A percentile compares a stretch with the other conserved stretches of the same genome.
Conservation (phyloP, 2,329 filamentous ascomycete species). For the Exophiala calicioides region DNA sequence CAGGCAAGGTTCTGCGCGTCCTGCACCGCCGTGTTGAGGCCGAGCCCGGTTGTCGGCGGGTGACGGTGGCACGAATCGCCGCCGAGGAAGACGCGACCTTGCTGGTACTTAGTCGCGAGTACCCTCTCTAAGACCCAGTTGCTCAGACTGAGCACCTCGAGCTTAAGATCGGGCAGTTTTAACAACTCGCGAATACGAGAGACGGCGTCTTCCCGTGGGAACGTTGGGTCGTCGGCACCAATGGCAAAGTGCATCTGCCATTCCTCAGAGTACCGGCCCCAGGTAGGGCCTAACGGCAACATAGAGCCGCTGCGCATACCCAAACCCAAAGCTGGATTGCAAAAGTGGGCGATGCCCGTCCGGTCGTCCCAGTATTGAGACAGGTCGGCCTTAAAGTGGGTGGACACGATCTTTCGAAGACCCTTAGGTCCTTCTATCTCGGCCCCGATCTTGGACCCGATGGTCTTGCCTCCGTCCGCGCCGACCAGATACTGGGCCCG, state of each 20-base stretch:
- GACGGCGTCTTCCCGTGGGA: conserved; percentile 28
- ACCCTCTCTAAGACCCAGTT: conserved; percentile 5
- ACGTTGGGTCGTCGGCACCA: conserved; percentile 21
- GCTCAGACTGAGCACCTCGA: not conserved
- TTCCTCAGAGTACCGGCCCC: conserved; percentile 13
- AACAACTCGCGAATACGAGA: conserved; percentile 26
- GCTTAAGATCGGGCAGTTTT: conserved; percentile 13
- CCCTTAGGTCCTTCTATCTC: conserved; percentile 34
- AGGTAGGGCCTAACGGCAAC: conserved; percentile 3
- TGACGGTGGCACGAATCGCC: conserved; percentile 12
- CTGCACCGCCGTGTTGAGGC: conserved; percentile 7
- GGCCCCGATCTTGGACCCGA: conserved; percentile 33
- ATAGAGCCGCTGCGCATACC: conserved; percentile 3
- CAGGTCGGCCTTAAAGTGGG: conserved; percentile 31
- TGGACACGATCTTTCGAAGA: conserved; percentile 35
- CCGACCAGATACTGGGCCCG: conserved; percentile 35
- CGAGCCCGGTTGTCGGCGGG: conserved; percentile 10
- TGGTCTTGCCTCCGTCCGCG: conserved; percentile 35
- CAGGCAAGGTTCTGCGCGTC: conserved; percentile 45
- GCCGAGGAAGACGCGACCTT: conserved; percentile 37
- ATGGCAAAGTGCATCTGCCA: conserved; percentile 16
- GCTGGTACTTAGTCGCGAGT: not conserved
- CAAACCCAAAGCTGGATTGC: not conserved
- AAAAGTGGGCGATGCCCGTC: not conserved
- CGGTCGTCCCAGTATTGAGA: conserved; percentile 31